Base-by-base conservation (phyloP, 495 filamentous ascomycete genomes). In the Hypomontagnella monticulosa region DNA sequence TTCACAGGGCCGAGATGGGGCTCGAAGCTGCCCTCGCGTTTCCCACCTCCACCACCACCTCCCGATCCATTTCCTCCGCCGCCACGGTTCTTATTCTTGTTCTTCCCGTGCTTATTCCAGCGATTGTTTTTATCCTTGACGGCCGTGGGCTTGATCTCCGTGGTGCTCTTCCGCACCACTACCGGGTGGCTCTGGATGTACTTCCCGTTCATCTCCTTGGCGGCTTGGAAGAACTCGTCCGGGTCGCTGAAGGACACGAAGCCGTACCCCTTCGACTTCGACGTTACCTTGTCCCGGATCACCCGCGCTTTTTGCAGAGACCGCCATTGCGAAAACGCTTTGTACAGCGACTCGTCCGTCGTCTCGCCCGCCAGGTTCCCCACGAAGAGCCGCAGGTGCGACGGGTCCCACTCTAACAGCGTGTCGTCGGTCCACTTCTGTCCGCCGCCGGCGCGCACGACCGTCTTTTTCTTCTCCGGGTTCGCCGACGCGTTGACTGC, bases 321-420 rank as follows among this genome's bases (percentile, higher is more conserved):
- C 14, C 87, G 82, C 82, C 96, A 99, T 56, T 89, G 88, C 1
- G 91, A 80, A 70, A 99, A 99, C 0, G 95, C 95, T 77, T 99
- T 98, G 68, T 94, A 81, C 8, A 99, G 78, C 1, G 92, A 94
- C 36, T 99, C 95, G 75, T 99, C 96, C 4, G 96, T 98, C 9
- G 97, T 95, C 80, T 99, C 95, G 55, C 95, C 95, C n/a, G 95
- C 96, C 19, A 99, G 85, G 73, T 99, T 99, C 46, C 95, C 95
- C 14, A 98, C 92, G 74, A 97, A 97, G 12, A 99, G 83, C 4
- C 95, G 90, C 69, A 97, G 92, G 78, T 99, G 96, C 1, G 91
- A 85, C 0, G 96, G 96, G 71, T 99, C 93, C 95, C 95, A 99
- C 70, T 99, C 96, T 0, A 97, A 82, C 0, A 99, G 85, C 0